These are phyloP conservation scores for Trichophyton equinum DNA, from an alignment of 2,329 filamentous ascomycete species.

Conservation along the genomic window DNA sequence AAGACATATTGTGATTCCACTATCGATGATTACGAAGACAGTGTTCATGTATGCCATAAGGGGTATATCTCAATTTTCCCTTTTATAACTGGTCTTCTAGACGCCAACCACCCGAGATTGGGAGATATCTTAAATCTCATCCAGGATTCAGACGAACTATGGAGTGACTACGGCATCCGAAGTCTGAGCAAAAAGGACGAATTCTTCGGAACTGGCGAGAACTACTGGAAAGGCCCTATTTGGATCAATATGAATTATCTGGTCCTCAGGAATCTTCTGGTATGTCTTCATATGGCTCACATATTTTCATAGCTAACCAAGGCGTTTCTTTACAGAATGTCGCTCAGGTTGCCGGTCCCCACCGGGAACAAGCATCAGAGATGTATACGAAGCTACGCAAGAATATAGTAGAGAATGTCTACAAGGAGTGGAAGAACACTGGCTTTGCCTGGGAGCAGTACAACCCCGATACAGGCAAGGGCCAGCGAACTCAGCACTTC, in stretches of 20 bases:
- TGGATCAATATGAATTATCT: slow-evolving; percentile 98
- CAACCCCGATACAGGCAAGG: slow-evolving; percentile 78
- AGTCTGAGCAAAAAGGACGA: slow-evolving; percentile 74
- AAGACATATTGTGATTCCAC: slow-evolving; percentile 89
- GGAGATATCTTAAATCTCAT: slow-evolving; percentile 66
- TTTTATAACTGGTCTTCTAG: slow-evolving; percentile 71
- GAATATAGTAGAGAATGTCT: slow-evolving; percentile 83
- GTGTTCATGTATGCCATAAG: slow-evolving; percentile 81
- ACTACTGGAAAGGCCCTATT: slow-evolving; percentile 91
- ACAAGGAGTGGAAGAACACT: slow-evolving; percentile 73
- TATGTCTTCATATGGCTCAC: slow-evolving; percentile 37
- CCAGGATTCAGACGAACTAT: slow-evolving; percentile 70
- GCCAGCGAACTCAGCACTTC: slow-evolving; percentile 96
- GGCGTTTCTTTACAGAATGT: slow-evolving; percentile 40
- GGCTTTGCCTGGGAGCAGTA: slow-evolving; percentile 99
- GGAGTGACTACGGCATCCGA: slow-evolving; percentile 76
- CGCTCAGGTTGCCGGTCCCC: slow-evolving; percentile 52
- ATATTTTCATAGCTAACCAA: slow-evolving; percentile 6
- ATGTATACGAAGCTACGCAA: slow-evolving; percentile 65
- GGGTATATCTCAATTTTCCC: slow-evolving; percentile 92
- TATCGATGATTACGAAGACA: slow-evolving; percentile 90
- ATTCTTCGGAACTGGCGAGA: slow-evolving; percentile 81
- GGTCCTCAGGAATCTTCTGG: slow-evolving; percentile 62
- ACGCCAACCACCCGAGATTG: slow-evolving; percentile 59
- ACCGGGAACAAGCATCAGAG: slow-evolving; percentile 53